A percentile compares a stretch with the other conserved stretches of the same genome.
phyloP scores from a whole-genome alignment of 163 green algal species.

The Prototheca wickerhamii region DNA sequence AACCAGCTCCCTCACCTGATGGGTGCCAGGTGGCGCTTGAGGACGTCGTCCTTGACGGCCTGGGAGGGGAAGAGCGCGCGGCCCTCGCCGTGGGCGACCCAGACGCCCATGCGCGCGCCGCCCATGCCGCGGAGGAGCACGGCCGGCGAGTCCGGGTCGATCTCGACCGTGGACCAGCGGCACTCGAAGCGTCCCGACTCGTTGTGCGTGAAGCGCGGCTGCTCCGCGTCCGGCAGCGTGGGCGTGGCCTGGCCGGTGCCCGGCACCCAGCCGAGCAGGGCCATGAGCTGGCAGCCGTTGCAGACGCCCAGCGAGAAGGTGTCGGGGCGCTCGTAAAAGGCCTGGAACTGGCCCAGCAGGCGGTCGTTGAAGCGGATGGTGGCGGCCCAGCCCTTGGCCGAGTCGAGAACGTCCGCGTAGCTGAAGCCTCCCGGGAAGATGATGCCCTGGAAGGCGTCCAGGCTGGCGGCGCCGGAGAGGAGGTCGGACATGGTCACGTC shows the following conservation, averaged over 20 bases:
- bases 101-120: constrained; percentile 82
- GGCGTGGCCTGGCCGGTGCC: constrained; percentile 27
- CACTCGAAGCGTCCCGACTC: constrained; percentile 69
- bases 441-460: constrained; percentile 83
- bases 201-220: constrained; percentile 98
- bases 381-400: constrained; percentile 93
- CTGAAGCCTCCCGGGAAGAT: constrained; percentile 96
- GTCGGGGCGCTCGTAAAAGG: constrained; percentile 74
- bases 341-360: constrained; percentile 77
- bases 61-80: constrained; percentile 82
- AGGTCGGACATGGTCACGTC: constrained; percentile 97
- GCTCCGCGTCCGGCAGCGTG: constrained; percentile 54
- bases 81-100: constrained; percentile 95
- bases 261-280: constrained; percentile 93
- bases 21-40: constrained; percentile 61
- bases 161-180: constrained; percentile 60
- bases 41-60: constrained; percentile 50
- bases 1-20: constrained; percentile 48
- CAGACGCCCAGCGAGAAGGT: constrained; percentile 96
- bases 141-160: constrained; percentile 66
- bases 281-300: constrained; percentile 99
- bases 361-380: constrained; percentile 89
- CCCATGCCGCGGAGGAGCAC: constrained; percentile 81
- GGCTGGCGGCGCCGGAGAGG: constrained; percentile 53
- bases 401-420: constrained; percentile 96